These are phyloP conservation scores for Helotiales sp. DNA, from an alignment of 2,329 filamentous ascomycete genomes.

Conservation along the genomic window DNA sequence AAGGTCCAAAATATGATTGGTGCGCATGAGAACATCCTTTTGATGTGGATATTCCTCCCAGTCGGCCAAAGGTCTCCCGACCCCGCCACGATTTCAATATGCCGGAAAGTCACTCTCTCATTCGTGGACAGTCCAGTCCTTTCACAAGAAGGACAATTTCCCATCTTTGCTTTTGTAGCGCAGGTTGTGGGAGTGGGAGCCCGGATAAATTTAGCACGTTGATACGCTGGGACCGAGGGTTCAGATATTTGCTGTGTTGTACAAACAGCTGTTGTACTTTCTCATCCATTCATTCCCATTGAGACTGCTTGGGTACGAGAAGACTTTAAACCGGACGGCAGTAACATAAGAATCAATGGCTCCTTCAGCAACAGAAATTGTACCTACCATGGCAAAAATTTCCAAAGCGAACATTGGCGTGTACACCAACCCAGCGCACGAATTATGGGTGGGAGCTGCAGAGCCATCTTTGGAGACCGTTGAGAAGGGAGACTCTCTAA, in stretches of 20 bases:
- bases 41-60: constrained; percentile 1
- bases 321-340: neutral
- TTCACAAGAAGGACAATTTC: neutral
- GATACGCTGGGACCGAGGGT: neutral
- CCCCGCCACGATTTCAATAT: constrained; percentile 5
- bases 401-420: constrained; percentile 91
- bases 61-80: constrained; percentile 11
- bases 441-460: constrained; percentile 83
- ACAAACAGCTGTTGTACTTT: neutral
- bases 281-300: neutral
- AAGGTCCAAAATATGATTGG: constrained; percentile 7
- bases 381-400: constrained; percentile 23
- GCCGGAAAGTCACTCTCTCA: neutral
- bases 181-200: neutral
- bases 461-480: constrained; percentile 76
- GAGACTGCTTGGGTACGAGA: neutral
- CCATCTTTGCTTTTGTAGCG: neutral
- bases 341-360: constrained; percentile 25
- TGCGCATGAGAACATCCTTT: constrained; percentile 9
- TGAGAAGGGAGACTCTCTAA: constrained; percentile 64
- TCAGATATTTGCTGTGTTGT: constrained; percentile 3
- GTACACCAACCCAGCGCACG: constrained; percentile 90
- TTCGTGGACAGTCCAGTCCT: neutral
- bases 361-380: constrained; percentile 29
- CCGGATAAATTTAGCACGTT: constrained; percentile 2